A percentile compares a stretch with the other conserved stretches of the same genome.
Conservation (phyloP, 169 alveolate genomes). For the Ichthyophthirius multifiliis region DNA sequence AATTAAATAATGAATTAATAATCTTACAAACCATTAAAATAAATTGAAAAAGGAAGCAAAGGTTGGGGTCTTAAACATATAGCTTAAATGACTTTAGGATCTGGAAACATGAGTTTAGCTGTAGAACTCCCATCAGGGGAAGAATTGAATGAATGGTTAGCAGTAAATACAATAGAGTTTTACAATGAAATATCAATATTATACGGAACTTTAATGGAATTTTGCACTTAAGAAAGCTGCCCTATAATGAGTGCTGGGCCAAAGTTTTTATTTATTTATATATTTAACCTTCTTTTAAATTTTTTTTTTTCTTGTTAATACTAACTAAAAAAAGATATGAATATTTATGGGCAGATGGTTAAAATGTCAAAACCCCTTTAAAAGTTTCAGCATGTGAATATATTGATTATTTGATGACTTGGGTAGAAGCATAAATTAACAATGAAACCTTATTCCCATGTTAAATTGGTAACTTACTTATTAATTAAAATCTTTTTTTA, state of each 20-base stretch:
- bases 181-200: conserved; percentile 86
- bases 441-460: conserved; percentile 86
- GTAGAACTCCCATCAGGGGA: conserved; percentile 89
- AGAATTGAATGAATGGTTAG: conserved; percentile 89
- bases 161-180: conserved; percentile 88
- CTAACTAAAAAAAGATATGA: conserved; percentile 44
- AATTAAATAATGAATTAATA: conserved; percentile 36
- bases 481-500: too few species aligned
- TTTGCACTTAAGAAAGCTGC: conserved; percentile 85
- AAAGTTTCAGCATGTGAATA: conserved; percentile 84
- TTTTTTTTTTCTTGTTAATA: neutral
- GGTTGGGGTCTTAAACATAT: conserved; percentile 84
- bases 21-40: conserved; percentile 59
- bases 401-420: conserved; percentile 86
- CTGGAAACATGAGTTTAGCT: conserved; percentile 86
- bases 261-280: conserved; percentile 44
- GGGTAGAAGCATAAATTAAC: conserved; percentile 88
- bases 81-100: conserved; percentile 88
- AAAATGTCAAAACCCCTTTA: conserved; percentile 82
- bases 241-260: conserved; percentile 91
- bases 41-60: conserved; percentile 65
- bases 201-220: conserved; percentile 84
- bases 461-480: conserved; percentile 50
- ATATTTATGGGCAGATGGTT: conserved; percentile 90
- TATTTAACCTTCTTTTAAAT: neutral